Percentiles rank a stretch among this genome's conserved stretches.
Conservation (phyloP, 441 rosid genomes). For the Kokia cookei region DNA sequence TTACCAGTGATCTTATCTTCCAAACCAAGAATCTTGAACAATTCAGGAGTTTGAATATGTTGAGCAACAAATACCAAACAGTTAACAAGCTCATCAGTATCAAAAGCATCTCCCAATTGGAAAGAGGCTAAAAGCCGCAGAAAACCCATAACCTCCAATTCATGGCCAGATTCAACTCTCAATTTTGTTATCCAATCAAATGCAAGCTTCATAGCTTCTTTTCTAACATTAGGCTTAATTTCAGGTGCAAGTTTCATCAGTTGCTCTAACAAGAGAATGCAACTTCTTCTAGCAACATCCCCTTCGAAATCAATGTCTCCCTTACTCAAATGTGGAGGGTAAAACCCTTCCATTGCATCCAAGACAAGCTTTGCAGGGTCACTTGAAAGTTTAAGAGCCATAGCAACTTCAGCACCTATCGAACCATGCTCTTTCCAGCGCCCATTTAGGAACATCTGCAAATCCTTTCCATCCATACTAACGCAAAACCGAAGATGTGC, state of each 20-base stretch:
- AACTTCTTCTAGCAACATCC: slow-evolving; percentile 16
- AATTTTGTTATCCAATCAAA: slow-evolving; percentile 26
- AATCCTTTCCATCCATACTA: slow-evolving; percentile 10
- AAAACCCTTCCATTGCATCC: slow-evolving; percentile 31
- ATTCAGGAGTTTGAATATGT: slow-evolving; percentile 11
- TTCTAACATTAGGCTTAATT: slow-evolving; percentile 16
- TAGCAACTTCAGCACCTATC: background rate
- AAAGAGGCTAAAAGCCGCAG: slow-evolving; percentile 27
- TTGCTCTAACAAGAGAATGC: slow-evolving; percentile 21
- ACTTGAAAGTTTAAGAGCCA: slow-evolving; percentile 7
- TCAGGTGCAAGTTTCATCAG: slow-evolving; percentile 14
- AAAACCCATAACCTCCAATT: slow-evolving; percentile 27
- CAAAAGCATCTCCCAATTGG: slow-evolving; percentile 16
- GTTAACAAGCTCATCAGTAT: slow-evolving; percentile 13
- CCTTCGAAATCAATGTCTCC: slow-evolving; percentile 8
- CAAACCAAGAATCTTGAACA: slow-evolving; percentile 14
- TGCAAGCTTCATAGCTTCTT: slow-evolving; percentile 29
- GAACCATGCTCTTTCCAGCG: background rate
- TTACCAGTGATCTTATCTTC: slow-evolving; percentile 10
- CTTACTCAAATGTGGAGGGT: slow-evolving; percentile 8
- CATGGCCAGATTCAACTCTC: background rate
- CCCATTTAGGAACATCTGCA: slow-evolving; percentile 9
- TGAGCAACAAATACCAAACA: slow-evolving; percentile 14
- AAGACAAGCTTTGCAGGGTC: slow-evolving; percentile 26
- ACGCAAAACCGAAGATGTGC: background rate